Evolutionary conservation across 345 rosid species (phyloP).

Genomic region (Populus deltoides): DNA sequence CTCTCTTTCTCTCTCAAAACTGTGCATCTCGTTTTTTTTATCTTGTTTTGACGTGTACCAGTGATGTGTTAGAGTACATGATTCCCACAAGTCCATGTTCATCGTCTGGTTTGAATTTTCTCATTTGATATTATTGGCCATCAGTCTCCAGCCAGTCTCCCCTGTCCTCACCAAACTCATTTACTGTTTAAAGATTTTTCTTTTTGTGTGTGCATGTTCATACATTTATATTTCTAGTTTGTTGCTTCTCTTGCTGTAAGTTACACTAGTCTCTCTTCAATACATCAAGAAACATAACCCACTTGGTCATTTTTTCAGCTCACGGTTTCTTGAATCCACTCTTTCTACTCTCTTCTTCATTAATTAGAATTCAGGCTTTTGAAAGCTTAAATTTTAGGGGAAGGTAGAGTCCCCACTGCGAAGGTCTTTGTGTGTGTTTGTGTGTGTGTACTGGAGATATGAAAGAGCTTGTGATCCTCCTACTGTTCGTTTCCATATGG

Average conservation of each 20-base stretch:
- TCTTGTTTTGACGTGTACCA: background rate
- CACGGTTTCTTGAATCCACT: background rate
- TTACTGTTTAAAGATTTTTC: background rate
- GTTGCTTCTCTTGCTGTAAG: background rate
- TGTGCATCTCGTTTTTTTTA: background rate
- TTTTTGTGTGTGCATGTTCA: background rate
- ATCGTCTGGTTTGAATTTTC: background rate
- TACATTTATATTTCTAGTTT: background rate
- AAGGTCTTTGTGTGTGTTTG: background rate
- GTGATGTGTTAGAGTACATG: background rate
- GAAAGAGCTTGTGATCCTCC: background rate
- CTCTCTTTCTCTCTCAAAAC: background rate
- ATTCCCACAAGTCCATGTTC: background rate
- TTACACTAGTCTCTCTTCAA: too few relatives aligned
- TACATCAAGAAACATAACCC: background rate
- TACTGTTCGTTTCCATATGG: constrained; percentile 16
- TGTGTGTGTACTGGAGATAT: background rate
- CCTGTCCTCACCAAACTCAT: background rate
- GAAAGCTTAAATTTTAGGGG: background rate
- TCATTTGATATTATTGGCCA: background rate
- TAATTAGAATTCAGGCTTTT: too few relatives aligned
- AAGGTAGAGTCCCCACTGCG: background rate
- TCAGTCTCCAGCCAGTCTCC: background rate
- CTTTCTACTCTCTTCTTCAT: too few relatives aligned
- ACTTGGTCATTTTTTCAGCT: background rate